A percentile compares a stretch with the other conserved stretches of the same genome.
Conservation (phyloP, 169 alveolate species). For the Perkinsus marinus region DNA sequence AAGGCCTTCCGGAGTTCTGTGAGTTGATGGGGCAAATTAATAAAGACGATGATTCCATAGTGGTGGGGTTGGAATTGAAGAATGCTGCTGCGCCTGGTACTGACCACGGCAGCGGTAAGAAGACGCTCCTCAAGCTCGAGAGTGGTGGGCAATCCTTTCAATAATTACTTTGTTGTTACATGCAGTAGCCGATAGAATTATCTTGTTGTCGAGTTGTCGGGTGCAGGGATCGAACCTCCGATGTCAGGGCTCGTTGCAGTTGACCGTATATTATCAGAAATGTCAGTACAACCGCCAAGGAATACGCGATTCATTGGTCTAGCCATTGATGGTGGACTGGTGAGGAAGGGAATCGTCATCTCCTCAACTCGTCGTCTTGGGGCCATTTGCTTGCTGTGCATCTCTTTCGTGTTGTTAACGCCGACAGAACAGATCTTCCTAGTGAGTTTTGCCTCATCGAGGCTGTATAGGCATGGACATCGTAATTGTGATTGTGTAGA, state of each 20-base stretch:
- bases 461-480: too few relatives aligned
- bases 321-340: background rate
- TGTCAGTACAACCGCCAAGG: background rate
- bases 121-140: background rate
- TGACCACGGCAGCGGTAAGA: background rate
- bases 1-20: constrained; percentile 9
- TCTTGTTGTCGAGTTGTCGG: background rate
- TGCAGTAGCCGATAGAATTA: background rate
- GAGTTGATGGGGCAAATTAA: background rate
- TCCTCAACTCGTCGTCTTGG: too few relatives aligned
- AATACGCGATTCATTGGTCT: background rate
- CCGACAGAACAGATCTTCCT: too few relatives aligned
- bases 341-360: background rate
- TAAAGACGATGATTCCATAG: background rate
- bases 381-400: too few relatives aligned
- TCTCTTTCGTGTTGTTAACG: too few relatives aligned
- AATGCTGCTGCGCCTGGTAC: background rate
- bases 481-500: background rate
- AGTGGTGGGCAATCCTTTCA: background rate
- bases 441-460: too few relatives aligned
- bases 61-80: background rate
- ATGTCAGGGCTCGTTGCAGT: background rate
- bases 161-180: background rate
- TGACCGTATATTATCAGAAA: background rate
- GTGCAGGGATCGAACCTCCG: too few relatives aligned